phyloP scores from a whole-genome alignment of 139 green algal species.

The Ostreobium quekettii region DNA sequence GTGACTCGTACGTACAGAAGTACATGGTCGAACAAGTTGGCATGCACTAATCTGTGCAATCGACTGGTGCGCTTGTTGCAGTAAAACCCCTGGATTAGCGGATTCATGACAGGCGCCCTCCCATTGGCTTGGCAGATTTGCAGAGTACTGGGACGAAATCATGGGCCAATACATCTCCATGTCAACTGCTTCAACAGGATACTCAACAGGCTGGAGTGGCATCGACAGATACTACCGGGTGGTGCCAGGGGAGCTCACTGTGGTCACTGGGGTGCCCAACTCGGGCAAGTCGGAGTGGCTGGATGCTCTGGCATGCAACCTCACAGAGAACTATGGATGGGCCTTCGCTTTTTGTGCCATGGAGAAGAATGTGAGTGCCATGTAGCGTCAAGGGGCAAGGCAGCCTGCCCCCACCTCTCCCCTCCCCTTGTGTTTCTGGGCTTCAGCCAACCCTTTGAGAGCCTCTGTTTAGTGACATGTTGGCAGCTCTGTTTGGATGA shows the following conservation, averaged over 20 bases:
- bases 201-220: slow-evolving; percentile 6
- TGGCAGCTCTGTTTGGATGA: too few relatives aligned
- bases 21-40: too few relatives aligned
- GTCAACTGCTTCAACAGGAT: slow-evolving; percentile 8
- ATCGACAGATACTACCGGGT: slow-evolving; percentile 12
- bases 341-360: slow-evolving; percentile 80
- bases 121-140: slow-evolving; percentile 17
- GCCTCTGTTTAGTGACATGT: too few relatives aligned
- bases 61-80: too few relatives aligned
- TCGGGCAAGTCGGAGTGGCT: slow-evolving; percentile 95
- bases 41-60: too few relatives aligned
- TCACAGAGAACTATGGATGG: slow-evolving; percentile 72
- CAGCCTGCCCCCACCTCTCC: too few relatives aligned
- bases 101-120: too few relatives aligned
- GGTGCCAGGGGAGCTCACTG: slow-evolving; percentile 8
- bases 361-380: slow-evolving; percentile 68
- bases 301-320: slow-evolving; percentile 86
- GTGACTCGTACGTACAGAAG: too few relatives aligned
- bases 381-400: too few relatives aligned
- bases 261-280: slow-evolving; percentile 70
- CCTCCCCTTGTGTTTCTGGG: too few relatives aligned
- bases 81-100: too few relatives aligned
- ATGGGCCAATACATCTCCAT: background rate
- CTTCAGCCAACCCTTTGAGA: too few relatives aligned
- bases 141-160: slow-evolving; percentile 12